Conservation (phyloP, 2,329 filamentous ascomycete species). For the Didymella sp. region DNA sequence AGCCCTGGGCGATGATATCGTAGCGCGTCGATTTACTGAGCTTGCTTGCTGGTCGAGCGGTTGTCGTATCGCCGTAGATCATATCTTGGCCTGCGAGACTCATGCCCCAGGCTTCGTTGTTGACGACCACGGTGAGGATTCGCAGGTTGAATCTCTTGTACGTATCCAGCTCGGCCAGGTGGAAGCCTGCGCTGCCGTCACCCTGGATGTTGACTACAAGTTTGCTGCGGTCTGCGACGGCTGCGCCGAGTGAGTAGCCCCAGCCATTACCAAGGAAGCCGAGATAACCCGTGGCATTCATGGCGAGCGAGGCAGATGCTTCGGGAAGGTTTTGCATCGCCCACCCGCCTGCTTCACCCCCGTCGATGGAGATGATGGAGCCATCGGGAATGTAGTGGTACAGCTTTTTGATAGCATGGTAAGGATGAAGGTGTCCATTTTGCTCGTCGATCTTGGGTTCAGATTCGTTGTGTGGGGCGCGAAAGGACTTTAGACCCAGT, state of each 20-base stretch:
- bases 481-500: constrained; percentile 27
- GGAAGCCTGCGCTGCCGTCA: constrained; percentile 56
- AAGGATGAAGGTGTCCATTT: constrained; percentile 52
- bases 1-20: constrained; percentile 53
- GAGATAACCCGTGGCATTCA: constrained; percentile 48
- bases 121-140: constrained; percentile 54
- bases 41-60: constrained; percentile 41
- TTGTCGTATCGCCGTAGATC: constrained; percentile 48
- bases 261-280: constrained; percentile 58
- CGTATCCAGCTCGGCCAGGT: constrained; percentile 56
- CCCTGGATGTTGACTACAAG: constrained; percentile 56
- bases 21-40: constrained; percentile 48
- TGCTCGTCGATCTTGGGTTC: constrained; percentile 28
- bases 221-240: constrained; percentile 49
- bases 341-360: constrained; percentile 52
- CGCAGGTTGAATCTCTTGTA: constrained; percentile 51
- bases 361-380: constrained; percentile 52
- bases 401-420: constrained; percentile 51
- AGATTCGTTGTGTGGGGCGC: constrained; percentile 34
- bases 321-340: constrained; percentile 39
- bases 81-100: constrained; percentile 54
- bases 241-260: constrained; percentile 55
- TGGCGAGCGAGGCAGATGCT: constrained; percentile 35
- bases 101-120: constrained; percentile 58
- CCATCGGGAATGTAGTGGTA: constrained; percentile 47